Percentiles rank a stretch among this genome's conserved stretches.
These are phyloP conservation scores for Byssochlamys sp. DNA, from an alignment of 2,329 filamentous ascomycete genomes.

Conservation along the genomic window DNA sequence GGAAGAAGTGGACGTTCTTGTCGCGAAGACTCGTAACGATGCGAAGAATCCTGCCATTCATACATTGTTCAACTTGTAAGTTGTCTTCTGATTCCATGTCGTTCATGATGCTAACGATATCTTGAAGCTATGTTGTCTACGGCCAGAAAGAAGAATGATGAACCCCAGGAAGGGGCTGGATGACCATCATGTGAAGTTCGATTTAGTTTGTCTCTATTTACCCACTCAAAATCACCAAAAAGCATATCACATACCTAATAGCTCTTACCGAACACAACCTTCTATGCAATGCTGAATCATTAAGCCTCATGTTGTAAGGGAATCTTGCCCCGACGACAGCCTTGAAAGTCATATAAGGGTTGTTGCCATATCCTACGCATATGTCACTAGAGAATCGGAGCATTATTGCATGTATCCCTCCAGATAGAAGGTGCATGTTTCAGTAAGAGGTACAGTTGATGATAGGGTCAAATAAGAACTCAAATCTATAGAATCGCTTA, in stretches of 20 bases:
- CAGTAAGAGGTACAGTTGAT: background rate
- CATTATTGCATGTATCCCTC: background rate
- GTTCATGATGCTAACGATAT: background rate
- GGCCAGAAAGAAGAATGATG: conserved; percentile 4
- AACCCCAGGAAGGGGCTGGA: background rate
- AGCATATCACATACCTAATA: no score
- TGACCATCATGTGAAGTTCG: no score
- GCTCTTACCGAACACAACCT: no score
- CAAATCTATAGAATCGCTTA: background rate
- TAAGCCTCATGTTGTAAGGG: no score
- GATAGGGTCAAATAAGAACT: background rate
- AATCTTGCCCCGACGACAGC: no score
- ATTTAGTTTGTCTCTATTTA: no score
- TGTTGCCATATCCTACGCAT: no score
- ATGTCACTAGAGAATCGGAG: background rate
- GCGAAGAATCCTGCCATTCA: conserved; percentile 21
- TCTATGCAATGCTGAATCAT: no score
- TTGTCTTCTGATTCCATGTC: background rate
- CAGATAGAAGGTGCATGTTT: no score
- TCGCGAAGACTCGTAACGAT: conserved; percentile 23
- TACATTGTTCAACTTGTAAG: conserved; percentile 16
- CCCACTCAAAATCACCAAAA: no score
- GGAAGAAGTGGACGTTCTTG: conserved; percentile 20
- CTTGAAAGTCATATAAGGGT: no score
- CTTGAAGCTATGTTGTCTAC: conserved; percentile 5